Base-by-base conservation (phyloP, 2,329 filamentous ascomycete species). In the Lachnellula hyalina region DNA sequence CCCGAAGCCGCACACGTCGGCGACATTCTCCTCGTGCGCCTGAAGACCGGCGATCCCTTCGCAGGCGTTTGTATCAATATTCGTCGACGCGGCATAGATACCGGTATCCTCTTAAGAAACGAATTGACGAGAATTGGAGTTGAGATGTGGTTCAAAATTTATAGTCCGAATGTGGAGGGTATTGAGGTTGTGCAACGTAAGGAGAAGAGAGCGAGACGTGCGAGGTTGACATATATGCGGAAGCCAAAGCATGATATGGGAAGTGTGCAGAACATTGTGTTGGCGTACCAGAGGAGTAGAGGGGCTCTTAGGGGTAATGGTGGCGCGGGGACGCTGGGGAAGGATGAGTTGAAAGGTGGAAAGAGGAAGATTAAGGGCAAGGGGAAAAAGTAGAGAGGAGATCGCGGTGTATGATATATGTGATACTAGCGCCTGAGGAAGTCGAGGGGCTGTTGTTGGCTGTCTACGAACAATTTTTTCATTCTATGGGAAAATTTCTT, bases 91-190 rank as follows among this genome's bases (percentile, higher is more conserved):
- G 91, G 91, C 56, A 82, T 94, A 57, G 93, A 97, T 74, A 96
- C 90, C 2, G 88, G 89, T 4, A 86, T 99, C 53, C 75, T 96
- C 56, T 78, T 99, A 57, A 83, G 94, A 54, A 93, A 93, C 65
- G 85, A 95, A 69, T 76, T 99, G 65, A 92, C 90, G 63, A 83
- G 89, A 65, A 83, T 95, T 6, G 89, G 90, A 57, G 90, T 96
- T 57, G 94, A 99, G 81, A 94, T 96, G 90, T 96, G 90, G 86
- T 91, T 89, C 74, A 99, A 99, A 79, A 79, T 97, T 56, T 97
- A 94, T 77, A 89, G 84, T 68, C 93, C 93, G 57, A 87, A 89
- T 68, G 87, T 97, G 34, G 84, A 88, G 70, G 90, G 89, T 61
- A 90, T 99, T 67, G 93, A 99, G 75, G 87, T 99, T 65, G 89